These are phyloP conservation scores for button mushroom (Agaricus bisporus) DNA, from an alignment of 768 basidiomycete genomes.

Conservation along the genomic window DNA sequence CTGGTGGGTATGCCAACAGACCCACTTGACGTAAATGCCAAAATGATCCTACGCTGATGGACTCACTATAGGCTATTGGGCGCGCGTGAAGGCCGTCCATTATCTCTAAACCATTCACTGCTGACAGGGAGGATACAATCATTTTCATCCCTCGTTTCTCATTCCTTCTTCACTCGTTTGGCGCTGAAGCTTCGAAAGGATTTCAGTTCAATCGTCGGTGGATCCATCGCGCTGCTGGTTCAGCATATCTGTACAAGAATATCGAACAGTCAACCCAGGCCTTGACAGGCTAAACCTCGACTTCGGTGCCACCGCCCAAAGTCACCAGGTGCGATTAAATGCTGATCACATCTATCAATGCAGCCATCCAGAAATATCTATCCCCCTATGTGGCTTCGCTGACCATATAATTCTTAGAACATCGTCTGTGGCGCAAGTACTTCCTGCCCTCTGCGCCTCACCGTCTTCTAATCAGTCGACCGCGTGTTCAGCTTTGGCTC, in stretches of 20 bases:
- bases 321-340: background rate
- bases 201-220: background rate
- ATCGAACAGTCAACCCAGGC: background rate
- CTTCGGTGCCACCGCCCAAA: background rate
- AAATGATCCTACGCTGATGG: background rate
- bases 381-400: background rate
- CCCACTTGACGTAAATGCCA: background rate
- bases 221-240: constrained; percentile 2
- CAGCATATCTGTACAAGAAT: constrained; percentile 1
- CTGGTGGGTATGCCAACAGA: constrained; percentile 8
- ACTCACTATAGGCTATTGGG: background rate
- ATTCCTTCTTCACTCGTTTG: background rate
- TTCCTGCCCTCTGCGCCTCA: background rate
- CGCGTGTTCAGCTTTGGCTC: constrained; percentile 9
- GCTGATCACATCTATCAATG: background rate
- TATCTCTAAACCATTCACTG: background rate
- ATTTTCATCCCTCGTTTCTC: background rate
- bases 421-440: constrained; percentile 2
- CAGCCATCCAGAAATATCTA: background rate
- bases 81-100: background rate
- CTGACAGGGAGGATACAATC: background rate
- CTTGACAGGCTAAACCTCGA: constrained; percentile 1
- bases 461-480: constrained; percentile 4
- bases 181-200: background rate
- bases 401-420: constrained; percentile 2